These are phyloP conservation scores for Aspergillus persii DNA, from an alignment of 2,329 filamentous ascomycete species.

Conservation along the genomic window DNA sequence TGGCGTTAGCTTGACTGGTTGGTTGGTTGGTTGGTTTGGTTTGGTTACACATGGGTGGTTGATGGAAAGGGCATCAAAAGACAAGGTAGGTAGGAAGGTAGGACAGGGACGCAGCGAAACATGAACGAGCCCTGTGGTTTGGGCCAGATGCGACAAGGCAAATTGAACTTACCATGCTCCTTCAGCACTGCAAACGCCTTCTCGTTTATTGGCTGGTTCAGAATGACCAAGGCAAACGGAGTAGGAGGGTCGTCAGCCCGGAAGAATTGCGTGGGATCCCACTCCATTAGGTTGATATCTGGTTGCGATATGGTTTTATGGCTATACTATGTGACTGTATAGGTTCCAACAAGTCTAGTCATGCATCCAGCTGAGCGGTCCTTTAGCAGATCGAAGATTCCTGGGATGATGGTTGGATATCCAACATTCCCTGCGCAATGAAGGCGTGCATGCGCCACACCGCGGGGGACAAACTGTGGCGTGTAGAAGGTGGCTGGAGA, in stretches of 20 bases:
- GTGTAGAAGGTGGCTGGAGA: not conserved
- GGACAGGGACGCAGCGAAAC: not conserved
- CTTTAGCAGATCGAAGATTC: not conserved
- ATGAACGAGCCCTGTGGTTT: not conserved
- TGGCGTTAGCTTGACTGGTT: not conserved
- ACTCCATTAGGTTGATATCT: slow-evolving; percentile 28
- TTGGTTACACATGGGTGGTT: not conserved
- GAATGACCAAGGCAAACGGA: slow-evolving; percentile 53
- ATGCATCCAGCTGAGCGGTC: not conserved
- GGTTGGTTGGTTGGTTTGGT: not conserved
- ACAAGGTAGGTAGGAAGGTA: too few species aligned
- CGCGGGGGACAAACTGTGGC: not conserved
- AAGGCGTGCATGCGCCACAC: not conserved
- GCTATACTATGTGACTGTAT: not conserved
- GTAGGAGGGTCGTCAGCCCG: slow-evolving; percentile 22
- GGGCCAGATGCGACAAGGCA: not conserved
- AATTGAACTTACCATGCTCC: slow-evolving; percentile 31
- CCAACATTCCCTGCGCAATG: not conserved
- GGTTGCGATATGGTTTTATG: not conserved
- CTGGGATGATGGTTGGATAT: not conserved
- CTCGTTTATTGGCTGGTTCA: slow-evolving; percentile 60
- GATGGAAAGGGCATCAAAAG: not conserved
- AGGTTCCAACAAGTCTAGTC: not conserved
- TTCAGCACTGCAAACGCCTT: slow-evolving; percentile 39
- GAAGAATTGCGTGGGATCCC: slow-evolving; percentile 44